phyloP scores from a whole-genome alignment of 176 grass and related monocot species.

The Coix lacrymajobi region DNA sequence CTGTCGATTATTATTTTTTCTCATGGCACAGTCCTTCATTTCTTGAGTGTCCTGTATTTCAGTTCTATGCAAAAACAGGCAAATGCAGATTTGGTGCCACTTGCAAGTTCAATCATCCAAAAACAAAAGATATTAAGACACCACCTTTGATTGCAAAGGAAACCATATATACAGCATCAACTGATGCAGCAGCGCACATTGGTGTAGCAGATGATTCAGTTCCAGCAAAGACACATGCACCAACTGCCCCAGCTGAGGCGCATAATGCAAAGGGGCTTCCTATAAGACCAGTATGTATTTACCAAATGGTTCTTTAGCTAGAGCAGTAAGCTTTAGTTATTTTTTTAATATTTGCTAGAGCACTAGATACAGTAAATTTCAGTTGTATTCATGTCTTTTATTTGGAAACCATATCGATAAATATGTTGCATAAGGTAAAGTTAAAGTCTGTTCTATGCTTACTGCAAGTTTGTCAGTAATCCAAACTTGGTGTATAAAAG shows the following conservation, averaged over 20 bases:
- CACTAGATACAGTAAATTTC: background rate
- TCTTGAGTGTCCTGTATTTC: conserved; percentile 16
- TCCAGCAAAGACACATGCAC: conserved; percentile 29
- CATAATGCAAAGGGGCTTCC: conserved; percentile 87
- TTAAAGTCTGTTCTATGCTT: background rate
- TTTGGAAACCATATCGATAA: conserved; percentile 4
- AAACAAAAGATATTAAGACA: conserved; percentile 53
- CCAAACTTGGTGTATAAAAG: background rate
- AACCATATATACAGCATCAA: conserved; percentile 26
- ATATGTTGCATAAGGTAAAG: background rate
- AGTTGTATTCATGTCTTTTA: background rate
- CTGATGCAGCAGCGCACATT: conserved; percentile 29
- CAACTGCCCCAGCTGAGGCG: conserved; percentile 34
- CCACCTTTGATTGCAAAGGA: conserved; percentile 30
- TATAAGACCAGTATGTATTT: conserved; percentile 57
- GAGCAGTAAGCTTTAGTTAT: conserved; percentile 11
- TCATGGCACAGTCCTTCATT: background rate
- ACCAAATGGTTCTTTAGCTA: conserved; percentile 15
- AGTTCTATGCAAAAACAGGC: conserved; percentile 79
- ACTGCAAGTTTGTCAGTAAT: conserved; percentile 19
- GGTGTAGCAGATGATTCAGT: conserved; percentile 26
- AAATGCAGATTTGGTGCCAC: conserved; percentile 75
- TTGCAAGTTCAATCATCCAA: conserved; percentile 84
- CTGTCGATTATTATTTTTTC: background rate
- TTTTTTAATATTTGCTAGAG: background rate